Percentiles rank a stretch among this genome's conserved stretches.
Conservation (phyloP, 176 grass and related monocot genomes). For the Alloteropsis semialata region DNA sequence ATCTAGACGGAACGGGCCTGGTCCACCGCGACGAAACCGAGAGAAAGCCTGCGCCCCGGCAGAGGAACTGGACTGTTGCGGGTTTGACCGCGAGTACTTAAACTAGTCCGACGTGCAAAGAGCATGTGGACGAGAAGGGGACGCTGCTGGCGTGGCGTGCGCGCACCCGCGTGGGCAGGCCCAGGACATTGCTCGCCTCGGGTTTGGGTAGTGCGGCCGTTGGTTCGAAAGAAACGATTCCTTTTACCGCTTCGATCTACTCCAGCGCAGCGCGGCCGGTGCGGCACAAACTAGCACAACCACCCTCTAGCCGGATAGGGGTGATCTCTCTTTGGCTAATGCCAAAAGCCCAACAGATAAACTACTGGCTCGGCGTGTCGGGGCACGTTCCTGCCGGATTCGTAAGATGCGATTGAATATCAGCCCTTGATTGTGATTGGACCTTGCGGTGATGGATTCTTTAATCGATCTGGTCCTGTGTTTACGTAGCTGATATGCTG, state of each 20-base stretch:
- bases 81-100: background rate
- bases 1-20: no score
- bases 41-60: background rate
- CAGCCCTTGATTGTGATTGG: background rate
- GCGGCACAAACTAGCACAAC: no score
- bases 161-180: background rate
- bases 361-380: background rate
- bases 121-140: background rate
- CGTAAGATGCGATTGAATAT: background rate
- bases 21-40: background rate
- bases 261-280: no score
- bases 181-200: background rate
- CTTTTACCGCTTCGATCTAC: conserved; percentile 19
- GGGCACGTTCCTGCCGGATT: background rate
- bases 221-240: conserved; percentile 15
- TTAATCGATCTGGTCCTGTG: no score
- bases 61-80: background rate
- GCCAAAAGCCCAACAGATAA: background rate
- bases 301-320: no score
- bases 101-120: background rate
- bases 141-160: background rate
- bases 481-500: no score
- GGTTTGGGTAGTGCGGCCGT: background rate
- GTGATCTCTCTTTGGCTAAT: background rate
- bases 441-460: background rate